Evolutionary conservation across 768 basidiomycete species (phyloP).

Genomic region (Hygrophoropsis aurantiaca): DNA sequence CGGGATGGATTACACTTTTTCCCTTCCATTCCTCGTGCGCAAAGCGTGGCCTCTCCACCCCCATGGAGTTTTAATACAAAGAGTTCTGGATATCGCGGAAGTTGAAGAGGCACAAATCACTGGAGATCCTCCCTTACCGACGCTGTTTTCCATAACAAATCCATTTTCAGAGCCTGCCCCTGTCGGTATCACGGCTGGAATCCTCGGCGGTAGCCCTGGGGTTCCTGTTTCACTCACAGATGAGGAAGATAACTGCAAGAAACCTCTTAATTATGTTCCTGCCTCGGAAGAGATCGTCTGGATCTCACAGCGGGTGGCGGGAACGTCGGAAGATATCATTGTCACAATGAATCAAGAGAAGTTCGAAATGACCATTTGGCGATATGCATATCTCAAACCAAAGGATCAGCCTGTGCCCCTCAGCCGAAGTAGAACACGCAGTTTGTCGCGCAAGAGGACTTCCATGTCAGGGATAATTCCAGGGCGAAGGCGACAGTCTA

Average conservation of each 20-base stretch:
- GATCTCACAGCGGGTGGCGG: slow-evolving; percentile 45
- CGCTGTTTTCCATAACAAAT: slow-evolving; percentile 76
- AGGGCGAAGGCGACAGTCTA: slow-evolving; percentile 40
- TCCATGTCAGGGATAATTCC: slow-evolving; percentile 29
- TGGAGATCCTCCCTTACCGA: slow-evolving; percentile 71
- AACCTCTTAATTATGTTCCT: slow-evolving; percentile 54
- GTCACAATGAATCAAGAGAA: slow-evolving; percentile 60
- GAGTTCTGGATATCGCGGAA: slow-evolving; percentile 67
- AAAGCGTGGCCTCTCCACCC: slow-evolving; percentile 78
- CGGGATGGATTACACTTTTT: slow-evolving; percentile 74
- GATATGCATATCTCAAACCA: slow-evolving; percentile 66
- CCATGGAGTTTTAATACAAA: slow-evolving; percentile 77
- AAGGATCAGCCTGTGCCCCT: slow-evolving; percentile 50
- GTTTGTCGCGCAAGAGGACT: slow-evolving; percentile 38
- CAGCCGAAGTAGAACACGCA: slow-evolving; percentile 23
- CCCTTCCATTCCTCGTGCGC: slow-evolving; percentile 77
- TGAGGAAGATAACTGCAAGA: slow-evolving; percentile 51
- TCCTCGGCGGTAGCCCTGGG: slow-evolving; percentile 43
- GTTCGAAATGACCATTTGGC: slow-evolving; percentile 63
- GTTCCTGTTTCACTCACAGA: slow-evolving; percentile 44
- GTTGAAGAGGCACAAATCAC: slow-evolving; percentile 62
- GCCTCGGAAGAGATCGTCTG: slow-evolving; percentile 67
- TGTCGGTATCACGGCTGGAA: slow-evolving; percentile 65
- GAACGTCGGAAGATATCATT: slow-evolving; percentile 46
- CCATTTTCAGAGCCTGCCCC: slow-evolving; percentile 74